Evolutionary conservation across 805 yeast genomes (phyloP).

Genomic region (Starmerella apicola): DNA sequence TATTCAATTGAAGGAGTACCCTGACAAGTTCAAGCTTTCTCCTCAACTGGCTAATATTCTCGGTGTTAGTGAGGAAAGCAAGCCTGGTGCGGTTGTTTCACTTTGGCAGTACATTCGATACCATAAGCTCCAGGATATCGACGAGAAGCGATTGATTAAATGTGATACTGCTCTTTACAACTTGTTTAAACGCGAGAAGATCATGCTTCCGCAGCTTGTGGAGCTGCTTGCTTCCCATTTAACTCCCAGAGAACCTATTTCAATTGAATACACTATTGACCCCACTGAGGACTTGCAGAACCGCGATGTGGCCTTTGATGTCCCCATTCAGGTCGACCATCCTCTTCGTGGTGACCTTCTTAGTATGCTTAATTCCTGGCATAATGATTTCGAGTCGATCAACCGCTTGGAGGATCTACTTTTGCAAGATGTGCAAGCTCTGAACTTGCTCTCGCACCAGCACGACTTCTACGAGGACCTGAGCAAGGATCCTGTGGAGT

Average conservation of each 20-base stretch:
- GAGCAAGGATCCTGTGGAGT: conserved; percentile 63
- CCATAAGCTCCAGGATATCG: conserved; percentile 48
- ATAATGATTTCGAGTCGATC: conserved; percentile 32
- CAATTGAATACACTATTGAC: conserved; percentile 58
- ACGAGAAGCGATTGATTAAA: conserved; percentile 42
- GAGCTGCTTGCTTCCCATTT: conserved; percentile 57
- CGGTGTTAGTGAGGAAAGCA: conserved; percentile 68
- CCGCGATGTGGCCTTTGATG: conserved; percentile 70
- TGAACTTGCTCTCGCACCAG: conserved; percentile 45
- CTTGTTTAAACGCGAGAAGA: conserved; percentile 36
- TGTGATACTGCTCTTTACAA: conserved; percentile 37
- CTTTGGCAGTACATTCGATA: conserved; percentile 66
- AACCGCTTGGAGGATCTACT: conserved; percentile 35
- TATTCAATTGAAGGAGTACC: conserved; percentile 66
- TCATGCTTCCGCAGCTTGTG: conserved; percentile 60
- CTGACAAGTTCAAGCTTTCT: conserved; percentile 52
- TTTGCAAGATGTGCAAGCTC: conserved; percentile 37
- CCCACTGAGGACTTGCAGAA: conserved; percentile 62
- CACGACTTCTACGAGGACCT: conserved; percentile 67
- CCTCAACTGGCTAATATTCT: conserved; percentile 55
- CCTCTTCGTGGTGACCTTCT: conserved; percentile 28
- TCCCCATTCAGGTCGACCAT: conserved; percentile 44
- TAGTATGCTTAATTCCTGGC: conserved; percentile 31
- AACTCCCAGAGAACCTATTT: conserved; percentile 68
- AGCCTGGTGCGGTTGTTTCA: conserved; percentile 70